A percentile compares a stretch with the other conserved stretches of the same genome.
phyloP scores from a whole-genome alignment of 176 grass and related monocot species.

The Triticum dicoccoides region DNA sequence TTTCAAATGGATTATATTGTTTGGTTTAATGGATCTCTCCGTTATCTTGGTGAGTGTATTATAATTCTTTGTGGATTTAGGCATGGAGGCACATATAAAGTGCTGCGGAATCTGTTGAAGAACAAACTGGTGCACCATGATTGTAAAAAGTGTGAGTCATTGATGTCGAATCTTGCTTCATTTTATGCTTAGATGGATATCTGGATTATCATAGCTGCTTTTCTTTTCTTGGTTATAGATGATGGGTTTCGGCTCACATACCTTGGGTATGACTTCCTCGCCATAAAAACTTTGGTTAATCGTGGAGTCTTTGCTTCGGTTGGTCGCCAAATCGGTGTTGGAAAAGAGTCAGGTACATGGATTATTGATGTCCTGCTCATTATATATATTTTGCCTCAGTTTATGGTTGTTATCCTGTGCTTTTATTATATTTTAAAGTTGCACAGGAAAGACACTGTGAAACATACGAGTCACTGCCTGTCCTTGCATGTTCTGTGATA shows the following conservation, averaged over 20 bases:
- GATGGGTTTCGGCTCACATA: slow-evolving; percentile 91
- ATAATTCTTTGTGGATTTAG: slow-evolving; percentile 28
- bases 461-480: neutral
- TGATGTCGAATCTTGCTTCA: neutral
- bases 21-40: neutral
- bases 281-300: slow-evolving; percentile 91
- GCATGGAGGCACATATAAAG: slow-evolving; percentile 89
- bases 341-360: slow-evolving; percentile 82
- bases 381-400: neutral
- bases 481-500: neutral
- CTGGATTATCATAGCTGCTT: slow-evolving; percentile 20
- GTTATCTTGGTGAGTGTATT: neutral
- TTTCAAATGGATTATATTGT: neutral
- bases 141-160: slow-evolving; percentile 65
- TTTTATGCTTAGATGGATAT: neutral
- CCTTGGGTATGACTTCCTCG: slow-evolving; percentile 97
- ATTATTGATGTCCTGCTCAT: neutral
- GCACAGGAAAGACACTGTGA: neutral
- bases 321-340: slow-evolving; percentile 91
- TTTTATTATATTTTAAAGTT: neutral
- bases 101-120: slow-evolving; percentile 86
- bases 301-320: slow-evolving; percentile 75
- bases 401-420: neutral
- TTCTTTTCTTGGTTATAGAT: slow-evolving; percentile 41
- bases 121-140: slow-evolving; percentile 92